Percentiles rank a stretch among this genome's conserved stretches.
phyloP scores from a whole-genome alignment of 805 yeast species.

The Ogataea methanolica region DNA sequence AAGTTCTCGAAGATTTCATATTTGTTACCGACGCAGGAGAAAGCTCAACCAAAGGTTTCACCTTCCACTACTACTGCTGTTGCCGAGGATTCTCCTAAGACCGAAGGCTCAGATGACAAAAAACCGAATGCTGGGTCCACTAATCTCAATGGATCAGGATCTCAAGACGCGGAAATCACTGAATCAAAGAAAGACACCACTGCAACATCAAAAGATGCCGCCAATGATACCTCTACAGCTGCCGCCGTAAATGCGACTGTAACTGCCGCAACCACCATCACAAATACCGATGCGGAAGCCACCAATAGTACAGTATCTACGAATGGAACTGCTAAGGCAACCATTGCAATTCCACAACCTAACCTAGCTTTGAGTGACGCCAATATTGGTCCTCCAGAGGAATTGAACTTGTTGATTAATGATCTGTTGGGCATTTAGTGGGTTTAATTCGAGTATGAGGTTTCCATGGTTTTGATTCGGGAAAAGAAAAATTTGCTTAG shows the following conservation, averaged over 20 bases:
- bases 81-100: too few species aligned
- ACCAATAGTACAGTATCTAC: background rate
- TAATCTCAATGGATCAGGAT: too few species aligned
- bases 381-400: slow-evolving; percentile 48
- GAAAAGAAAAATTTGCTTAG: background rate
- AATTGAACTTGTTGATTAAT: slow-evolving; percentile 65
- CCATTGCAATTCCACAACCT: slow-evolving; percentile 10
- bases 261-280: slow-evolving; percentile 1
- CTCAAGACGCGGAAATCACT: background rate
- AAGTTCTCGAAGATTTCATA: slow-evolving; percentile 26
- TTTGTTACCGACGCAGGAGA: slow-evolving; percentile 20
- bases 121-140: too few species aligned
- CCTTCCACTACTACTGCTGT: too few species aligned
- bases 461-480: too few species aligned
- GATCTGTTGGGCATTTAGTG: slow-evolving; percentile 42
- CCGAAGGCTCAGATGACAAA: too few species aligned
- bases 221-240: background rate
- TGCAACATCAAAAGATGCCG: background rate
- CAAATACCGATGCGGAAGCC: background rate
- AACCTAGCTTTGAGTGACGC: slow-evolving; percentile 24
- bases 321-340: background rate
- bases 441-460: too few species aligned
- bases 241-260: slow-evolving; percentile 1
- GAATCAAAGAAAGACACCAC: background rate
- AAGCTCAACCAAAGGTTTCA: background rate